These are phyloP conservation scores for Dovyalis caffra DNA, from an alignment of 345 rosid genomes.

Conservation along the genomic window DNA sequence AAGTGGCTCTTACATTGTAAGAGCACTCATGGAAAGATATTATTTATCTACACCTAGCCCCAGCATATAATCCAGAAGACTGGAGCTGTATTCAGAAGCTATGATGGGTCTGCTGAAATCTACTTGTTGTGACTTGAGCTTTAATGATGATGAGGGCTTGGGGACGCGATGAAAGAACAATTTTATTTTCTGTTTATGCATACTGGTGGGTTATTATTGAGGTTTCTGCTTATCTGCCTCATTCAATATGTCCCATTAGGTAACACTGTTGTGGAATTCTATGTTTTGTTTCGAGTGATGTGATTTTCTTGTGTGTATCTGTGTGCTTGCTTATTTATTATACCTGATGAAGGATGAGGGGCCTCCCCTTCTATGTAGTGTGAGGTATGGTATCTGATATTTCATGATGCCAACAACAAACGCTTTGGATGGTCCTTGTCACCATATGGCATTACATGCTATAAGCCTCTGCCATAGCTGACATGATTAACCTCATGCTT, in stretches of 20 bases:
- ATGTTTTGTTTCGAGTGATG: conserved; percentile 16
- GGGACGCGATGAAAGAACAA: conserved; percentile 18
- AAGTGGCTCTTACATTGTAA: conserved; percentile 15
- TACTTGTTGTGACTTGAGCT: conserved; percentile 21
- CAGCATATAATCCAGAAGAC: conserved; percentile 29
- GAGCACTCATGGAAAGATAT: conserved; percentile 15
- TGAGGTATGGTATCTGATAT: too few relatives aligned
- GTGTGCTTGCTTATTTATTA: not conserved
- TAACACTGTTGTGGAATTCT: conserved; percentile 6
- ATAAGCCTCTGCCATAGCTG: too few relatives aligned
- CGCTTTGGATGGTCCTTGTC: too few relatives aligned
- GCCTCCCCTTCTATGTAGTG: too few relatives aligned
- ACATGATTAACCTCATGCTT: too few relatives aligned
- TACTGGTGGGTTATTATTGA: conserved; percentile 2
- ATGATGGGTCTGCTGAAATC: conserved; percentile 40
- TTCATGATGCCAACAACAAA: too few relatives aligned
- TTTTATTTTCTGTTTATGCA: conserved; percentile 9
- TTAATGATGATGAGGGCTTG: conserved; percentile 24
- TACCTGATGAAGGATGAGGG: not conserved
- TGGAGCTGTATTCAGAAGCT: conserved; percentile 42
- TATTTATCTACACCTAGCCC: conserved; percentile 15
- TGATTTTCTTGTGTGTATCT: conserved; percentile 7
- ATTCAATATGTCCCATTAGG: not conserved
- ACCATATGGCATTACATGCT: too few relatives aligned
- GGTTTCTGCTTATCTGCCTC: conserved; percentile 4